Conservation (phyloP, 2,329 filamentous ascomycete species). For the Paracorniculantispora psalliotae region DNA sequence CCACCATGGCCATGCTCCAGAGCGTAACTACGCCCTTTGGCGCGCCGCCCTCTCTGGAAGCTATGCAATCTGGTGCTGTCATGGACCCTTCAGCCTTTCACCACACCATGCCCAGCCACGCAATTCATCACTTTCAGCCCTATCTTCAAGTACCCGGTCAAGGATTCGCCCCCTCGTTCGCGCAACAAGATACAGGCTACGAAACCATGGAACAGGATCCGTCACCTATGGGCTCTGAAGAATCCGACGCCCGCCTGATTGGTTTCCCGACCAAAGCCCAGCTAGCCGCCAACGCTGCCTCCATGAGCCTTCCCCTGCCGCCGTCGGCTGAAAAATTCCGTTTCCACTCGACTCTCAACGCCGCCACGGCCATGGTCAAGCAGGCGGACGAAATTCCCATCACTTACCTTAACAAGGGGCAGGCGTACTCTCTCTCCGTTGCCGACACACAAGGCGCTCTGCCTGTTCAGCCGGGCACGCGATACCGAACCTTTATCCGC, state of each 20-base stretch:
- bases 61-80: constrained; percentile 54
- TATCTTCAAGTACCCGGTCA: constrained; percentile 58
- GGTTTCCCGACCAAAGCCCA: constrained; percentile 50
- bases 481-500: constrained; percentile 87
- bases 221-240: constrained; percentile 58
- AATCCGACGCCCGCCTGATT: constrained; percentile 37
- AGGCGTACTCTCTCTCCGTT: constrained; percentile 84
- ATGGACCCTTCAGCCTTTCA: constrained; percentile 67
- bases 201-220: constrained; percentile 74
- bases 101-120: constrained; percentile 54
- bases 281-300: constrained; percentile 53
- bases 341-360: constrained; percentile 84
- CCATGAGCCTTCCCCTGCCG: constrained; percentile 44
- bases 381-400: constrained; percentile 85
- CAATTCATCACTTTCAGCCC: constrained; percentile 63
- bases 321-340: constrained; percentile 69
- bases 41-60: constrained; percentile 63
- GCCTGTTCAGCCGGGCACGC: constrained; percentile 54
- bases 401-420: constrained; percentile 97
- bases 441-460: constrained; percentile 67
- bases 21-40: constrained; percentile 78
- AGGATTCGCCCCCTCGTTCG: constrained; percentile 72
- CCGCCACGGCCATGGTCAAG: constrained; percentile 94
- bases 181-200: constrained; percentile 75
- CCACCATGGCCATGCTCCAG: constrained; percentile 67